A percentile compares a stretch with the other conserved stretches of the same genome.
These are phyloP conservation scores for Trifolium dubium DNA, from an alignment of 306 rosid species.

Conservation along the genomic window DNA sequence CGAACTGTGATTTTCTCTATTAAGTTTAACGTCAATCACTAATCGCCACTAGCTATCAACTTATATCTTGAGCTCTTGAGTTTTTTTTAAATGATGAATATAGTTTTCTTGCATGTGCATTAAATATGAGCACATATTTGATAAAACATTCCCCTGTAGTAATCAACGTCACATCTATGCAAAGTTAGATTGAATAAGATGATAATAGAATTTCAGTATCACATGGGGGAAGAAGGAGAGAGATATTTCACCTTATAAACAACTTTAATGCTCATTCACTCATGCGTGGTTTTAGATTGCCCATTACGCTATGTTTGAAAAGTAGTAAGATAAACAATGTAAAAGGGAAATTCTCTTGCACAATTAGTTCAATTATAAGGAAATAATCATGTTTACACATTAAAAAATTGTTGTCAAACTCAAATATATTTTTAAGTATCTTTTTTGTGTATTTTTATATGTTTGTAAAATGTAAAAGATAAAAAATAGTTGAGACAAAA, in stretches of 20 bases:
- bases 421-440: too few species aligned
- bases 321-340: neutral
- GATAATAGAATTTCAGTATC: conserved; percentile 31
- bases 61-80: too few species aligned
- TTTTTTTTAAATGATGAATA: neutral
- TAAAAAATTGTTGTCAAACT: too few species aligned
- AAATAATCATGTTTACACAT: too few species aligned
- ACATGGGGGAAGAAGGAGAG: conserved; percentile 40
- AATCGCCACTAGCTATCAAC: too few species aligned
- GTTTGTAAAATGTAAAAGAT: too few species aligned
- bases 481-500: too few species aligned
- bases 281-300: conserved; percentile 53
- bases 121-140: conserved; percentile 45
- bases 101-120: conserved; percentile 52
- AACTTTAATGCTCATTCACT: conserved; percentile 40
- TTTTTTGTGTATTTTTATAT: too few species aligned
- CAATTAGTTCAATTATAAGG: conserved; percentile 32
- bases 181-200: conserved; percentile 35
- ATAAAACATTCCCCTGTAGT: conserved; percentile 45
- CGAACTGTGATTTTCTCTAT: too few species aligned
- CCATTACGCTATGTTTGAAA: conserved; percentile 38
- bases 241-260: conserved; percentile 48
- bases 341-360: neutral
- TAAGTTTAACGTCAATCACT: too few species aligned
- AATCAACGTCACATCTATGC: conserved; percentile 60